Conservation (phyloP, 2,329 filamentous ascomycete species). For the Talaromyces sp. region DNA sequence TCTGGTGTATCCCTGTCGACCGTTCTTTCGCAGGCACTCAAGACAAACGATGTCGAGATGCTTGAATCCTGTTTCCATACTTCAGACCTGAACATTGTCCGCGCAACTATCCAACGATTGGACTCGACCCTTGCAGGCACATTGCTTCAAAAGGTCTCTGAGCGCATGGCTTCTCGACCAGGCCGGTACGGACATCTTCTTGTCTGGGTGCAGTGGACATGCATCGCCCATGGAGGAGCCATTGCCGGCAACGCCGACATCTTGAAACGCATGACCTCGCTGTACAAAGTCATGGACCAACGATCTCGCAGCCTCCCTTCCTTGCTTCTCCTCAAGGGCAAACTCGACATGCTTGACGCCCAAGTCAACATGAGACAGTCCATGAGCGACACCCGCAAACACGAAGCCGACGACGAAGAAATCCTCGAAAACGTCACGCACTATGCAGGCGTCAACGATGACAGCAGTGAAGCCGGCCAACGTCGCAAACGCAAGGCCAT, state of each 20-base stretch:
- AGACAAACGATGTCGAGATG: constrained; percentile 82
- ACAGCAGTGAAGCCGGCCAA: constrained; percentile 39
- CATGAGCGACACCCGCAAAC: constrained; percentile 51
- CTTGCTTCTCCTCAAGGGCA: constrained; percentile 84
- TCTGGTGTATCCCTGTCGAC: constrained; percentile 80
- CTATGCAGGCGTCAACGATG: constrained; percentile 49
- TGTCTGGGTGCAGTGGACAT: constrained; percentile 93
- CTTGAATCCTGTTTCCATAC: constrained; percentile 89
- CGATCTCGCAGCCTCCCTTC: constrained; percentile 76
- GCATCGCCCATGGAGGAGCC: constrained; percentile 87
- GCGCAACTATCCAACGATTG: constrained; percentile 83
- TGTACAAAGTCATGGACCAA: constrained; percentile 85
- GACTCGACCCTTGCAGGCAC: constrained; percentile 76
- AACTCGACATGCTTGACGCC: constrained; percentile 87
- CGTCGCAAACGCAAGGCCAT: constrained; percentile 24
- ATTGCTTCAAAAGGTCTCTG: constrained; percentile 78
- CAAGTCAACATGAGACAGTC: constrained; percentile 77
- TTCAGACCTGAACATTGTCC: constrained; percentile 70
- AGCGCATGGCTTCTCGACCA: constrained; percentile 79
- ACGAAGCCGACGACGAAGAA: constrained; percentile 53
- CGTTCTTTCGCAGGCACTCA: constrained; percentile 88
- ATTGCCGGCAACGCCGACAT: constrained; percentile 82
- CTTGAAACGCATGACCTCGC: constrained; percentile 67
- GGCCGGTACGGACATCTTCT: constrained; percentile 87
- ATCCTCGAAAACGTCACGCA: constrained; percentile 22